phyloP scores from a whole-genome alignment of 495 filamentous ascomycete species.

The Penicillium lagena region DNA sequence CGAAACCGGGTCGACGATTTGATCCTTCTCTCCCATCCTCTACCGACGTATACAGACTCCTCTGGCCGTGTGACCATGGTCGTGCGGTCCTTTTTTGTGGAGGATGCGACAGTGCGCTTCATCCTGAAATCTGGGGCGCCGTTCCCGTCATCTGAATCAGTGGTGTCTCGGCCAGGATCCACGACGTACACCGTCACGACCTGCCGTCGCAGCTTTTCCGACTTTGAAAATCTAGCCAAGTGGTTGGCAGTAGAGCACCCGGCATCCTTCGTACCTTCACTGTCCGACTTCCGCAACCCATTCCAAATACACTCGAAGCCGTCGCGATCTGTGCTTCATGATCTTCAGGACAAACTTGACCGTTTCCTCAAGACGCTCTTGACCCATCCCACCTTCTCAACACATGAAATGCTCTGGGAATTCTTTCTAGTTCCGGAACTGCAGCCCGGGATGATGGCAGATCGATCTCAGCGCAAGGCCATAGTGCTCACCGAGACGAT shows the following conservation, averaged over 20 bases:
- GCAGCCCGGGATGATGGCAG: constrained; percentile 81
- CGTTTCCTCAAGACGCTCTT: constrained; percentile 80
- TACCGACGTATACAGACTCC: constrained; percentile 35
- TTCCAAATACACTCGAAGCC: constrained; percentile 91
- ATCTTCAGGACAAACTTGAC: constrained; percentile 83
- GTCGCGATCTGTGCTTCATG: constrained; percentile 76
- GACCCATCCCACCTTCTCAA: constrained; percentile 86
- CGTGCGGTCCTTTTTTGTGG: constrained; percentile 95
- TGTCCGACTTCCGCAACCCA: constrained; percentile 74
- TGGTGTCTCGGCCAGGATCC: constrained; percentile 29
- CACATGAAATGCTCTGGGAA: constrained; percentile 97
- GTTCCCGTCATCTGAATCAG: constrained; percentile 20
- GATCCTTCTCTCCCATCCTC: constrained; percentile 67
- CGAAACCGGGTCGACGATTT: constrained; percentile 94
- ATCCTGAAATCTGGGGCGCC: constrained; percentile 86
- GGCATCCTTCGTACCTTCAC: constrained; percentile 84
- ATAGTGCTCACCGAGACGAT: constrained; percentile 76
- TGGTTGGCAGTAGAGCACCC: constrained; percentile 90
- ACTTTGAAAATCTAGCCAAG: constrained; percentile 87
- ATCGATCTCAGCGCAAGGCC: constrained; percentile 81
- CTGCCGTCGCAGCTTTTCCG: constrained; percentile 77
- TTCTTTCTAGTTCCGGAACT: constrained; percentile 97
- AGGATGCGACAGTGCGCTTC: constrained; percentile 89
- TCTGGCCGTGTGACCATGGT: constrained; percentile 87
- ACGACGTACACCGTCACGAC: constrained; percentile 87